Evolutionary conservation across 148 eudicot genomes (phyloP), one percentile per base, ranked within the genome.

Genomic region (Simmondsia chinensis): DNA sequence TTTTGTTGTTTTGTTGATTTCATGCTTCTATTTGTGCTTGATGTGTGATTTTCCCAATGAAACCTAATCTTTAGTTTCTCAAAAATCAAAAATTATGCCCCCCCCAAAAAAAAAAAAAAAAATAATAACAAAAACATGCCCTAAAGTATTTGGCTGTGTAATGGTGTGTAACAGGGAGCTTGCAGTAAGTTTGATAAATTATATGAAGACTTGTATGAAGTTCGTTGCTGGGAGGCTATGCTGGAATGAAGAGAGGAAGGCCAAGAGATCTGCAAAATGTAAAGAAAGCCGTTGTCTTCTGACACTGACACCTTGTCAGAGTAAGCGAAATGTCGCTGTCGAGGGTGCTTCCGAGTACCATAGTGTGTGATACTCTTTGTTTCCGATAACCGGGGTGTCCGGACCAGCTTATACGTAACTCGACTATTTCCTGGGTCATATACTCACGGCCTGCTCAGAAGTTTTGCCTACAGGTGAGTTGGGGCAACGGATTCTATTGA

Each of bases 91-190:
- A n/a, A n/a, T n/a, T n/a, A n/a, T n/a, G n/a, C n/a, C n/a, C n/a
- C n/a, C n/a, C n/a, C n/a, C n/a, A 13, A 34, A 4, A 34, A 7
- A 7, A 34, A 12, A 34, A 7, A 12, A 3, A 12, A 13, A 10
- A 7, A 9, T 6, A 7, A 4, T 33, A 4, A 8, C 6, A 8
- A 34, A 8, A 13, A 11, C 11, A 12, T 14, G 26, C 12, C 20
- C 10, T 39, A 15, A 7, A 6, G 6, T 2, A 1, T 5, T 13
- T 33, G 10, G 32, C 9, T 18, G 48, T 29, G 31, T 53, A 3
- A 46, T 19, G 11, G 25, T 2, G 7, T 43, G 52, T 9, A 68
- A 63, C 85, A 89, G 97, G 63, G 97, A 85, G 70, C 76, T 89
- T 52, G 85, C 65, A 2, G 56, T 73, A 11, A 53, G 74, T 11